Percentiles rank a stretch among this genome's conserved stretches.
Evolutionary conservation across 495 filamentous ascomycete genomes (phyloP).

Genomic region (Darksidea phi): DNA sequence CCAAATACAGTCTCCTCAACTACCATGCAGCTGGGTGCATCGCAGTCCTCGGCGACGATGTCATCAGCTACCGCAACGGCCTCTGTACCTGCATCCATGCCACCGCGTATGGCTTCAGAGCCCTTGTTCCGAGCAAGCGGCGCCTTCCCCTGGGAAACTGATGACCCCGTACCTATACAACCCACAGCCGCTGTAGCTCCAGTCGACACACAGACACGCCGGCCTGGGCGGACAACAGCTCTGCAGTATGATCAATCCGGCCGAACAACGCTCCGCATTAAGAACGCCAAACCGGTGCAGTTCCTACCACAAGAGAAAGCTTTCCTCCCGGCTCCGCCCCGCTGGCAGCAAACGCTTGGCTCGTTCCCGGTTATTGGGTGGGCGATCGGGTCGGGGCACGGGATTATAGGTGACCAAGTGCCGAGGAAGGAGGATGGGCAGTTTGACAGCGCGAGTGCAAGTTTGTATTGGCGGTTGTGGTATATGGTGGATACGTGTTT

Average conservation of each 20-base stretch:
- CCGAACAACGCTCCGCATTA: conserved; percentile 32
- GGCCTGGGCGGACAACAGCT: conserved; percentile 20
- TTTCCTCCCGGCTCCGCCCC: conserved; percentile 40
- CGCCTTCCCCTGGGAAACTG: conserved; percentile 24
- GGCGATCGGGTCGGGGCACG: conserved; percentile 52
- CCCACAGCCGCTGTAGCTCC: not conserved
- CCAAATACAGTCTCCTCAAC: conserved; percentile 28
- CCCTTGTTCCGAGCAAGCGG: conserved; percentile 43
- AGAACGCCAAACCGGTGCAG: conserved; percentile 35
- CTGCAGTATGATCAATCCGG: conserved; percentile 1
- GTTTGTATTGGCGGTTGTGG: conserved; percentile 66
- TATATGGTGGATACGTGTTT: conserved; percentile 39
- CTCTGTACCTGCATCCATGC: conserved; percentile 21
- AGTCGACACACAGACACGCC: conserved; percentile 19
- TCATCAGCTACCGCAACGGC: conserved; percentile 33
- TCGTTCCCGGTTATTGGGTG: conserved; percentile 35
- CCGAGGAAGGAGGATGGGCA: conserved; percentile 74
- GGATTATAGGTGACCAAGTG: conserved; percentile 76
- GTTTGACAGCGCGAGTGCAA: conserved; percentile 74
- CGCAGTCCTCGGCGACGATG: conserved; percentile 19
- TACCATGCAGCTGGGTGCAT: conserved; percentile 19
- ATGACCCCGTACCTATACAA: not conserved
- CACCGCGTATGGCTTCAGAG: conserved; percentile 43
- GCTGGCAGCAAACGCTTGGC: conserved; percentile 37
- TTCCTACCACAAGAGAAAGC: conserved; percentile 41